Evolutionary conservation across 1,284 basidiomycete species (phyloP).

Genomic region (Ceratorhiza oryzae-sativae): DNA sequence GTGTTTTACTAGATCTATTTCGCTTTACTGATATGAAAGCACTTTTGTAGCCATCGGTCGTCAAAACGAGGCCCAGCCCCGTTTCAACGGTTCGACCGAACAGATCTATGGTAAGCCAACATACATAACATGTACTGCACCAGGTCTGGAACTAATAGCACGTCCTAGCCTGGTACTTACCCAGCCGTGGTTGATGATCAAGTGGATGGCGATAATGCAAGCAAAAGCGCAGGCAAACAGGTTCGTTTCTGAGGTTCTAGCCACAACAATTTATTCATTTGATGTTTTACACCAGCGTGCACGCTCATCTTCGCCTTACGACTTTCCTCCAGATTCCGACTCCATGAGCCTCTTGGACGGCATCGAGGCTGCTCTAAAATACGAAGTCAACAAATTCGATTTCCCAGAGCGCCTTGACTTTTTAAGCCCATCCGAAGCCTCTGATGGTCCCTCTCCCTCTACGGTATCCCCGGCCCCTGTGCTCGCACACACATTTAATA

Average conservation of each 20-base stretch:
- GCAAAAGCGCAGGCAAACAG: constrained; percentile 11
- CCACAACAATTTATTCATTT: background rate
- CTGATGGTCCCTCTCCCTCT: background rate
- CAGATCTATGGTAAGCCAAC: background rate
- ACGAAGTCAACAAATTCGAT: constrained; percentile 26
- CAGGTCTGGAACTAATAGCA: background rate
- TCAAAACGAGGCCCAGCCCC: constrained; percentile 3
- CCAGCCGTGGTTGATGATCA: background rate
- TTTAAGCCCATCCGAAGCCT: background rate
- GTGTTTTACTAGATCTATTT: background rate
- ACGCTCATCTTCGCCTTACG: background rate
- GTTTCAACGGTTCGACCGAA: background rate
- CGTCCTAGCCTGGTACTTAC: background rate
- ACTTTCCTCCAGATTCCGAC: background rate
- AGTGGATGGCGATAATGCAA: background rate
- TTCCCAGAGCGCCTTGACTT: constrained; percentile 32
- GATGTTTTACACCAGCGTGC: background rate
- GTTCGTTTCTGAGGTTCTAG: background rate
- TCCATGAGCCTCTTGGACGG: constrained; percentile 9
- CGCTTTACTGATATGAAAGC: background rate
- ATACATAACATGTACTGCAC: background rate
- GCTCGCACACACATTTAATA: constrained; percentile 11
- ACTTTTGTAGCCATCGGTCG: constrained; percentile 1
- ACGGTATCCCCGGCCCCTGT: background rate
- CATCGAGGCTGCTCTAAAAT: constrained; percentile 11